Conservation (phyloP, 805 yeast genomes). For the Danielozyma ontarioensis region DNA sequence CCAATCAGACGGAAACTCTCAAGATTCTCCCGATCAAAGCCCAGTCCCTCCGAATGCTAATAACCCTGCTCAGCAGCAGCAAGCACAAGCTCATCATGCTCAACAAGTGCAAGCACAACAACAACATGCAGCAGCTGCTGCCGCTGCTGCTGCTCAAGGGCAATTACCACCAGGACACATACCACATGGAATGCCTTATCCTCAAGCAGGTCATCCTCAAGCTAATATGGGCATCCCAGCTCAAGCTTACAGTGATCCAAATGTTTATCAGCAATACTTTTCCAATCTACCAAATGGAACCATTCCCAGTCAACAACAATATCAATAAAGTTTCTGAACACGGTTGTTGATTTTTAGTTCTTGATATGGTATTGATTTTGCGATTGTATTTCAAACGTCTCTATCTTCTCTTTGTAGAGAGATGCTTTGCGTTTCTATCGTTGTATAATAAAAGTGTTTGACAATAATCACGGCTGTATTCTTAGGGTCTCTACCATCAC, state of each 20-base stretch:
- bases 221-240: constrained; percentile 39
- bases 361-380: too few relatives aligned
- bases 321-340: too few relatives aligned
- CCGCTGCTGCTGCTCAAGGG: constrained; percentile 15
- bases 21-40: constrained; percentile 36
- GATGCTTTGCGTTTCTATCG: too few relatives aligned
- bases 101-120: constrained; percentile 20
- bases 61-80: constrained; percentile 5
- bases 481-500: too few relatives aligned
- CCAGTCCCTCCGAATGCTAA: constrained; percentile 23
- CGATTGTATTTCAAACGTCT: too few relatives aligned
- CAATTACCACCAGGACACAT: constrained; percentile 35
- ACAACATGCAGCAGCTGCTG: constrained; percentile 8
- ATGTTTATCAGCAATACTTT: constrained; percentile 60
- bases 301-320: constrained; percentile 49
- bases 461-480: too few relatives aligned
- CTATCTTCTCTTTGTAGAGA: too few relatives aligned
- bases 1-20: constrained; percentile 45
- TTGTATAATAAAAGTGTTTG: too few relatives aligned
- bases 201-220: constrained; percentile 35
- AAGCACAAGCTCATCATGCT: constrained; percentile 23
- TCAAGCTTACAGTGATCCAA: constrained; percentile 44
- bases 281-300: constrained; percentile 48
- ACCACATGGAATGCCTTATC: constrained; percentile 44
- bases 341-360: background rate